These are phyloP conservation scores for Odonthalia washingtoniensis DNA, from an alignment of 31 red algal species.

Conservation along the genomic window DNA sequence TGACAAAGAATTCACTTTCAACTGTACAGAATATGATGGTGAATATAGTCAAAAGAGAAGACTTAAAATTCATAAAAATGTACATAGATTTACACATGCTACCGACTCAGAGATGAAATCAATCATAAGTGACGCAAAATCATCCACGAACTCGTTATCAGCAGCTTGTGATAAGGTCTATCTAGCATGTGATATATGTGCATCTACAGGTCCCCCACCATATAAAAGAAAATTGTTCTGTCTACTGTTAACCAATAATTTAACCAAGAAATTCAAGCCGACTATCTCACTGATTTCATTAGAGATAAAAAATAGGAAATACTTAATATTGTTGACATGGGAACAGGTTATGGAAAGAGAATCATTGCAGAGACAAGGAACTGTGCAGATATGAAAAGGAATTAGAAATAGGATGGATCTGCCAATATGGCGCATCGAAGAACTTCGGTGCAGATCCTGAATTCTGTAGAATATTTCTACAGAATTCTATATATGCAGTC, in stretches of 20 bases:
- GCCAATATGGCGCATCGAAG: neutral
- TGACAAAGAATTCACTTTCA: neutral
- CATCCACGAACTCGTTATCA: neutral
- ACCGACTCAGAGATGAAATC: conserved; percentile 2
- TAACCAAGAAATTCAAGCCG: neutral
- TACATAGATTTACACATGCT: neutral
- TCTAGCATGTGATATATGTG: neutral
- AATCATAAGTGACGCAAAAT: neutral
- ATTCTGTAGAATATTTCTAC: neutral
- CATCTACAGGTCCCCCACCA: neutral
- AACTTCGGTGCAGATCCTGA: conserved; percentile 1
- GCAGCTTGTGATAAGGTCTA: neutral
- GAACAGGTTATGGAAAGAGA: neutral
- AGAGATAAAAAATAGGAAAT: neutral
- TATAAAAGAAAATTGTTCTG: neutral
- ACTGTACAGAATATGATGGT: neutral
- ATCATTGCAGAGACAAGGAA: too few relatives aligned
- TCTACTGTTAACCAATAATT: neutral
- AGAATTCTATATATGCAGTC: neutral
- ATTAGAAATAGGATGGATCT: neutral
- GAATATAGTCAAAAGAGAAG: neutral
- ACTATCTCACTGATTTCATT: conserved; percentile 7
- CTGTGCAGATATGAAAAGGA: neutral
- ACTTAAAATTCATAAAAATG: neutral
- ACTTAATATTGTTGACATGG: conserved; percentile 1